A percentile compares a stretch with the other conserved stretches of the same genome.
These are phyloP conservation scores for Lachancea fermentati DNA, from an alignment of 805 yeast genomes.

Conservation along the genomic window DNA sequence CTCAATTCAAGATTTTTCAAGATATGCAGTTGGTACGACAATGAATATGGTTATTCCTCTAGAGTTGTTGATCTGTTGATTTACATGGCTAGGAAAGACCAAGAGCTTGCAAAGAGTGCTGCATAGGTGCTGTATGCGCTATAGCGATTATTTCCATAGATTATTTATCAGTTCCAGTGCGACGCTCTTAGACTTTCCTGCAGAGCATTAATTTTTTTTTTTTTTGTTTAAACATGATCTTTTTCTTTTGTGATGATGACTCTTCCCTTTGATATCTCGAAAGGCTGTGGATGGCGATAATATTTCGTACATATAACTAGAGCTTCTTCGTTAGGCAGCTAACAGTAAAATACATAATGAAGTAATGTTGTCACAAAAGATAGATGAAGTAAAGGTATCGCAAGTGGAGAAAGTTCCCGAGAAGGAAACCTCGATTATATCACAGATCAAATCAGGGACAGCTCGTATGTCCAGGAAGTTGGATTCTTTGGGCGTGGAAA, in stretches of 20 bases:
- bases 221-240: not conserved
- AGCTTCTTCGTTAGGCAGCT: too few relatives aligned
- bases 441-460: slow-evolving; percentile 1
- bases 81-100: slow-evolving; percentile 57
- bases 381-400: not conserved
- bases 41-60: slow-evolving; percentile 94
- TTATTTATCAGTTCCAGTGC: too few relatives aligned
- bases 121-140: too few relatives aligned
- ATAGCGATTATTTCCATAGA: too few relatives aligned
- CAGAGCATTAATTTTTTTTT: not conserved
- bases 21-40: slow-evolving; percentile 92
- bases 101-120: not conserved
- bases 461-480: slow-evolving; percentile 37
- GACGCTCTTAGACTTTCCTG: not conserved
- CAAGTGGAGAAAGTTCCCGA: not conserved
- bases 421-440: not conserved
- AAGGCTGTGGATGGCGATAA: not conserved
- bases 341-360: too few relatives aligned
- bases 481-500: slow-evolving; percentile 62
- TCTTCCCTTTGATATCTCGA: not conserved
- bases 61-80: slow-evolving; percentile 89
- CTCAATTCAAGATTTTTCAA: slow-evolving; percentile 85
- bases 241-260: not conserved
- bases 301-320: not conserved
- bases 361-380: not conserved